Evolutionary conservation across 306 rosid species (phyloP), one percentile per base, ranked within the genome.

Genomic region (Dryas octopetala): DNA sequence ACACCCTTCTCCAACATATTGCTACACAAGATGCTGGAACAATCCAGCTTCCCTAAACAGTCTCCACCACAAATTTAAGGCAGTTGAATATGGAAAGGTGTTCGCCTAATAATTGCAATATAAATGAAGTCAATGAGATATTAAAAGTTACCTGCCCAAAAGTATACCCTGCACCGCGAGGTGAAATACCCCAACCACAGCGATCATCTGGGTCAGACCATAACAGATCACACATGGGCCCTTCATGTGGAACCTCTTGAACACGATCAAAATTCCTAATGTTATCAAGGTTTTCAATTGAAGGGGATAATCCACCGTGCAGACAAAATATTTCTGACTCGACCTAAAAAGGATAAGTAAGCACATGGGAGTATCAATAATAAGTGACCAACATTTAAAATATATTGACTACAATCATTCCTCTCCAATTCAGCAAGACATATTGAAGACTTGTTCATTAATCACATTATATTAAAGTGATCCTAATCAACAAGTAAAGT

Each of bases 131-230:
- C 65, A 32, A 45, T 61, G 74, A 71, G 73, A 74, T 65, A 48
- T 4, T 26, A 11, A 55, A 68, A 71, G 62, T 76, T 83, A 96
- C 99, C 97, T 92, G 97, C 74, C 99, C 99, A 87, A 96, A 96
- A 65, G 99, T 96, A 83, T 92, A 96, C 54, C 99, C 98, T 66
- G 99, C 99, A 69, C 99, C 99, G 14, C 98, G 98, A 69, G 99
- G 99, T 71, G 99, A 96, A 85, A 96, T 96, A 66, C 99, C 99
- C 99, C 99, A 96, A 68, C 99, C 99, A 76, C 99, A 96, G 70
- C 99, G 90, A 73, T 96, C 99, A 82, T 96, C 99, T 66, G 99
- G 99, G 78, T 96, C 99, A 76, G 99, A 96, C 99, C 99, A 96
- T 80, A 96, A 84, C 60, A 96, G 88, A 87, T 96, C 99, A 86